Conservation (phyloP, 345 rosid species). For the Hibiscus syriacus region DNA sequence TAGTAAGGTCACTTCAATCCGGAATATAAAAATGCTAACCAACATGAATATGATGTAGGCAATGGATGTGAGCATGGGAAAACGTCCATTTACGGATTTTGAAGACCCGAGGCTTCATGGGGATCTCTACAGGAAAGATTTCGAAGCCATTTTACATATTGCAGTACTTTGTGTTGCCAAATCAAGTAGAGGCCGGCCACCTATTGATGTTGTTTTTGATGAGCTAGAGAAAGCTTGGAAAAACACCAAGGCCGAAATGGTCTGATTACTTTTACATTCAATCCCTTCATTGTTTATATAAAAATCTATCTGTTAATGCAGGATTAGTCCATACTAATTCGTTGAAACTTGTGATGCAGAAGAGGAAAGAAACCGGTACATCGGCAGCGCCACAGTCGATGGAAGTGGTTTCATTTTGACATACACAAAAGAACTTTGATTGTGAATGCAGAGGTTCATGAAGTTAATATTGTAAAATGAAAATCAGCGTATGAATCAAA, state of each 20-base stretch:
- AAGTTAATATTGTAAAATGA: too few species aligned
- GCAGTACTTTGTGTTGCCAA: slow-evolving; percentile 44
- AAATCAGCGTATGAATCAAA: too few species aligned
- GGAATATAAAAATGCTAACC: background rate
- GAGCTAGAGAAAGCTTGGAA: slow-evolving; percentile 45
- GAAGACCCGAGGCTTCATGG: slow-evolving; percentile 42
- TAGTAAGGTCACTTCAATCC: background rate
- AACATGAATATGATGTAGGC: slow-evolving; percentile 27
- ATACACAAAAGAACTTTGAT: too few species aligned
- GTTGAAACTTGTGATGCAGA: slow-evolving; percentile 11
- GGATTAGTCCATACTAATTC: background rate
- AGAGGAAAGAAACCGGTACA: slow-evolving; percentile 12
- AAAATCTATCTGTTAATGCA: too few species aligned
- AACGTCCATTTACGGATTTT: slow-evolving; percentile 37
- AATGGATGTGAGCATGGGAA: slow-evolving; percentile 36
- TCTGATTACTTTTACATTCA: slow-evolving; percentile 9
- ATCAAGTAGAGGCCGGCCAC: slow-evolving; percentile 53
- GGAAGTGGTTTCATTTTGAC: too few species aligned
- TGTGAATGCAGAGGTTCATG: background rate
- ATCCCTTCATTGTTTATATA: background rate
- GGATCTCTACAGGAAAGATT: slow-evolving; percentile 29
- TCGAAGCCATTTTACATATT: slow-evolving; percentile 37
- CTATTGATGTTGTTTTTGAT: slow-evolving; percentile 35
- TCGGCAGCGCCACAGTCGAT: slow-evolving; percentile 10
- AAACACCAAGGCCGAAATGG: slow-evolving; percentile 29